Conservation (phyloP, 495 filamentous ascomycete species). For the Neurospora sp. region DNA sequence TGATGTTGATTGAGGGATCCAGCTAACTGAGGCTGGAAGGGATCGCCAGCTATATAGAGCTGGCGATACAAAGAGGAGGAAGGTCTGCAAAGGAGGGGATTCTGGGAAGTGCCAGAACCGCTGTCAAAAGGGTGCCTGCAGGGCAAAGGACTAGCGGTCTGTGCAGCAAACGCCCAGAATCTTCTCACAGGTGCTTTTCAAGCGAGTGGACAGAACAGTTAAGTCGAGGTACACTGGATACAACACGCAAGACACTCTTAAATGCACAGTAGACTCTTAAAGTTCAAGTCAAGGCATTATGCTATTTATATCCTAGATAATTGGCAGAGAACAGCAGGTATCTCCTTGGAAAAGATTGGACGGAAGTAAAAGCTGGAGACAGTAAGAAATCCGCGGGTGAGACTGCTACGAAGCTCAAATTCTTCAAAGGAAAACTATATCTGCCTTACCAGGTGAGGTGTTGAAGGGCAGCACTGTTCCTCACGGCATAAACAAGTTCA, state of each 20-base stretch:
- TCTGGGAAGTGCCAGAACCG: too few species aligned
- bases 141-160: too few species aligned
- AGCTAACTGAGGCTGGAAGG: too few species aligned
- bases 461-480: neutral
- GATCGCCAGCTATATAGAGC: too few species aligned
- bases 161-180: too few species aligned
- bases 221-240: neutral
- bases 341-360: fast-evolving
- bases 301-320: neutral
- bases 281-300: neutral
- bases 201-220: neutral
- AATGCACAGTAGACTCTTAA: neutral
- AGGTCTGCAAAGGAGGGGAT: too few species aligned
- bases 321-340: neutral
- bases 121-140: too few species aligned
- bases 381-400: neutral
- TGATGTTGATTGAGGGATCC: too few species aligned
- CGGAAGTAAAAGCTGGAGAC: neutral
- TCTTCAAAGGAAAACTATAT: neutral
- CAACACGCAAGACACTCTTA: neutral
- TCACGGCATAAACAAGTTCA: neutral
- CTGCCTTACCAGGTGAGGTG: neutral
- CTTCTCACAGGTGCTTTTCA: too few species aligned
- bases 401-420: neutral
- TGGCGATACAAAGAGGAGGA: too few species aligned